Percentiles rank a stretch among this genome's conserved stretches.
Conservation (phyloP, 345 rosid species). For the Syzygium jambos region DNA sequence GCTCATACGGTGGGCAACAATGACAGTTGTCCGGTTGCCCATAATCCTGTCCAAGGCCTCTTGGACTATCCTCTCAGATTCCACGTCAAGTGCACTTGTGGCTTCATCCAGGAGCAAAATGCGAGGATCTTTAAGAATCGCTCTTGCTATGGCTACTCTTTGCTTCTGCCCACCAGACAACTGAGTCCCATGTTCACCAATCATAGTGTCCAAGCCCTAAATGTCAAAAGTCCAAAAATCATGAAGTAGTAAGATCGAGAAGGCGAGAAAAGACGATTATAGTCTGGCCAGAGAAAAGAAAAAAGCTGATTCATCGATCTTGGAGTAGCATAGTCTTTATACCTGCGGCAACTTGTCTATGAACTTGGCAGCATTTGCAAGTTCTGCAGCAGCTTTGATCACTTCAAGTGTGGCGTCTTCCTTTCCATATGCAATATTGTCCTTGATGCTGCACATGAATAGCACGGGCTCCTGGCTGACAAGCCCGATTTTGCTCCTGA, state of each 20-base stretch:
- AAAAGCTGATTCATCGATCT: background rate
- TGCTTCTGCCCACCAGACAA: slow-evolving; percentile 48
- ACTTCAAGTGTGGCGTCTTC: slow-evolving; percentile 22
- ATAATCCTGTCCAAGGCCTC: slow-evolving; percentile 33
- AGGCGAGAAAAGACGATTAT: background rate
- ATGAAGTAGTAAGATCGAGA: background rate
- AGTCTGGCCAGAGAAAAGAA: background rate
- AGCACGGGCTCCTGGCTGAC: slow-evolving; percentile 32
- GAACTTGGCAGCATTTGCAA: slow-evolving; percentile 34
- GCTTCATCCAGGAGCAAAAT: slow-evolving; percentile 36
- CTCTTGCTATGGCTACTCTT: slow-evolving; percentile 35
- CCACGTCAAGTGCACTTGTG: slow-evolving; percentile 32
- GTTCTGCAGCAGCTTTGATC: slow-evolving; percentile 22
- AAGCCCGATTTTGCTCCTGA: slow-evolving; percentile 23
- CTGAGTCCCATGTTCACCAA: slow-evolving; percentile 45
- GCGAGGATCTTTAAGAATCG: slow-evolving; percentile 25
- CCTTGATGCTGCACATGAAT: slow-evolving; percentile 24
- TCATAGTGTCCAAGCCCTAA: slow-evolving; percentile 37
- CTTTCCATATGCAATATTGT: slow-evolving; percentile 29
- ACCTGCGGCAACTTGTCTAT: slow-evolving; percentile 37
- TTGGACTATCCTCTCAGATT: slow-evolving; percentile 27
- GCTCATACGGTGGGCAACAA: slow-evolving; percentile 33
- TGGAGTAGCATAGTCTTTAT: background rate
- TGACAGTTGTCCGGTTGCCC: slow-evolving; percentile 25
- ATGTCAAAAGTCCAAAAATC: background rate